phyloP scores from a whole-genome alignment of 2,329 filamentous ascomycete species.

The Lasiodiplodia hormozganensis region DNA sequence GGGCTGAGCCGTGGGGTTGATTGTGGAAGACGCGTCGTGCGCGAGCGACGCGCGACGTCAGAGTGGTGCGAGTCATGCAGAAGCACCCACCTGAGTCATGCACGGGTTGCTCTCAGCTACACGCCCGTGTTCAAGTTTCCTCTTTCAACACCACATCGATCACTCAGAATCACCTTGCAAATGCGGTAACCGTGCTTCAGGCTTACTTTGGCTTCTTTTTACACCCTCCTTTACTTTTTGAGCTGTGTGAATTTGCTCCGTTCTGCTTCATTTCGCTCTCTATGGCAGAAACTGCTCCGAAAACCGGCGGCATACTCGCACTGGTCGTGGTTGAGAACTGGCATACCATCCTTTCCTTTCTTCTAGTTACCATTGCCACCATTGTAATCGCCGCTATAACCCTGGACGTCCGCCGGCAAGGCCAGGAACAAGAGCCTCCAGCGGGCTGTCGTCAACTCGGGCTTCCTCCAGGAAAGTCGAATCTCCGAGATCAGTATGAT shows the following conservation, averaged over 20 bases:
- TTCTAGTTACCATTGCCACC: not conserved
- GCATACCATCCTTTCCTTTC: not conserved
- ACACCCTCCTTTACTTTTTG: not conserved
- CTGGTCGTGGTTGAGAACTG: conserved; percentile 34
- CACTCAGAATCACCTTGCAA: too few relatives aligned
- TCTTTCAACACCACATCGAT: not conserved
- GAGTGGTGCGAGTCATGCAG: conserved; percentile 9
- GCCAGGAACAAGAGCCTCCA: conserved; percentile 34
- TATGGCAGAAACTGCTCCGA: conserved; percentile 32
- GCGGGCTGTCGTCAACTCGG: conserved; percentile 62
- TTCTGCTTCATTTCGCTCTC: not conserved
- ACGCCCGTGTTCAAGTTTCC: not conserved
- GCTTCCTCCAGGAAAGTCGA: conserved; percentile 53
- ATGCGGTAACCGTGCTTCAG: not conserved
- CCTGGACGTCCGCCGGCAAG: conserved; percentile 16
- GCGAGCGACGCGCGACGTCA: conserved; percentile 26
- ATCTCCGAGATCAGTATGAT: conserved; percentile 64
- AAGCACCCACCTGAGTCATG: not conserved
- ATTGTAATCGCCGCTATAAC: conserved; percentile 7
- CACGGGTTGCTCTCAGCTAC: not conserved
- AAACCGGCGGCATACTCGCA: conserved; percentile 41
- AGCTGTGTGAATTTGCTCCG: not conserved
- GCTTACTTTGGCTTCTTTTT: not conserved
- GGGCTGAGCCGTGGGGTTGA: not conserved
- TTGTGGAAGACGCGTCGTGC: conserved; percentile 17